Conservation (phyloP, 2,329 filamentous ascomycete genomes). For the Venturia effusa region DNA sequence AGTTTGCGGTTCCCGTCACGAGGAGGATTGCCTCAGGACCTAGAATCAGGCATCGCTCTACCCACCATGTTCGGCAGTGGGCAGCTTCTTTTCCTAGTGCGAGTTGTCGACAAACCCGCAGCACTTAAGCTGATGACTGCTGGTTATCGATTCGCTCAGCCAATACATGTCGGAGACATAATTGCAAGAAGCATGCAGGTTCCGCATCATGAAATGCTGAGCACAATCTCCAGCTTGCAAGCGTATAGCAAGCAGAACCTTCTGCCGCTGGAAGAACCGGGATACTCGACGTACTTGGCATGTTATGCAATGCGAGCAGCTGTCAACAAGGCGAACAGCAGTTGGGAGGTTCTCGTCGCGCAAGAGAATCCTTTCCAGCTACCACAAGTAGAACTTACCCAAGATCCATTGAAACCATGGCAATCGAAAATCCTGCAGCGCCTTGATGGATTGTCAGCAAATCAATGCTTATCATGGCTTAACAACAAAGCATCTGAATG, state of each 20-base stretch:
- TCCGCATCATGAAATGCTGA: conserved; percentile 47
- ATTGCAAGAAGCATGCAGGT: conserved; percentile 69
- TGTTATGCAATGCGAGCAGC: conserved; percentile 28
- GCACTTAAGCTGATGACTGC: conserved; percentile 53
- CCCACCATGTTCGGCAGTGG: conserved; percentile 50
- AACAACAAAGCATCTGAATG: conserved; percentile 17
- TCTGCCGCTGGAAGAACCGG: conserved; percentile 20
- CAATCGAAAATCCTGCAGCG: conserved; percentile 22
- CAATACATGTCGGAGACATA: conserved; percentile 49
- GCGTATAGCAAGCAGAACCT: conserved; percentile 38
- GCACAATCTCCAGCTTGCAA: conserved; percentile 54
- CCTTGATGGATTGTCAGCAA: conserved; percentile 17
- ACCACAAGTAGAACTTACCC: conserved; percentile 32
- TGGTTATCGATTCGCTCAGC: conserved; percentile 64
- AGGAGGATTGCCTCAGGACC: neutral
- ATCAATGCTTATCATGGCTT: conserved; percentile 21
- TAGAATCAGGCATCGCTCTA: conserved; percentile 8
- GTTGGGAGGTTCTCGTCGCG: conserved; percentile 34
- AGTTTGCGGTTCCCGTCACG: neutral
- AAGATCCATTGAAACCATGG: conserved; percentile 19
- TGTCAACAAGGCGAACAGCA: conserved; percentile 28
- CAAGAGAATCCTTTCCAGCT: conserved; percentile 29
- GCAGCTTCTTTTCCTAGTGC: conserved; percentile 71
- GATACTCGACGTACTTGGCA: conserved; percentile 10
- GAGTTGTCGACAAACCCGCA: conserved; percentile 49